Percentiles rank a stretch among this genome's conserved stretches.
Conservation (phyloP, 2,329 filamentous ascomycete genomes). For the Penicillium sp. region DNA sequence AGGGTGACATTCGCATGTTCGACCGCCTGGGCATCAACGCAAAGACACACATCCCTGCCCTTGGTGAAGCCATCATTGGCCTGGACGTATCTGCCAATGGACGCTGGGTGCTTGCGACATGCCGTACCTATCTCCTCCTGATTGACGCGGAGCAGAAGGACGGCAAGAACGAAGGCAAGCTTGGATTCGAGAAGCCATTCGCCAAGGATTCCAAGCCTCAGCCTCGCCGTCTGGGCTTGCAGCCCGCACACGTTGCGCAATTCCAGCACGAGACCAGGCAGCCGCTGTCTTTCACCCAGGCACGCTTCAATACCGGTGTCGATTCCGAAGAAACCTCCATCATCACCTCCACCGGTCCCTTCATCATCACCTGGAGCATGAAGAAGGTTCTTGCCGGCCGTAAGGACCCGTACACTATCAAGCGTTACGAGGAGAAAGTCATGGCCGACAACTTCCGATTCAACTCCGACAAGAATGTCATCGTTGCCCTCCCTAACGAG, state of each 20-base stretch:
- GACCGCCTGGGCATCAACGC: conserved; percentile 94
- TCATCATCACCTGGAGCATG: conserved; percentile 93
- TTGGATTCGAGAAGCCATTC: conserved; percentile 95
- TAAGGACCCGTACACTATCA: conserved; percentile 91
- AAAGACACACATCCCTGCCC: conserved; percentile 91
- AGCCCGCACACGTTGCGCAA: conserved; percentile 88
- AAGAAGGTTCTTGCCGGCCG: conserved; percentile 77
- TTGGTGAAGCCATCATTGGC: conserved; percentile 91
- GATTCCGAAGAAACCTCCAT: conserved; percentile 83
- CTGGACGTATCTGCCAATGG: conserved; percentile 94
- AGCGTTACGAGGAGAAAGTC: conserved; percentile 89
- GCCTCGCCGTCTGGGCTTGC: conserved; percentile 80
- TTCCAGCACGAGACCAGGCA: conserved; percentile 94
- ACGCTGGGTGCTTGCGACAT: conserved; percentile 91
- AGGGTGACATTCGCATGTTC: conserved; percentile 94
- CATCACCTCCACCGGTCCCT: conserved; percentile 92
- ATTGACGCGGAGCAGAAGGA: conserved; percentile 86
- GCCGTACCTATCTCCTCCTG: conserved; percentile 86
- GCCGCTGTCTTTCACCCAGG: conserved; percentile 79
- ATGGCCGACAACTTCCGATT: conserved; percentile 99
- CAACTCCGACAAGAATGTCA: conserved; percentile 94
- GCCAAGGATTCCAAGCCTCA: conserved; percentile 90
- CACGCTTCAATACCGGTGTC: conserved; percentile 87
- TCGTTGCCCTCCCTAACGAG: conserved; percentile 92
- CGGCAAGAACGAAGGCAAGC: conserved; percentile 93